Base-by-base conservation (phyloP, 768 basidiomycete species). In the Lactarius tabidus region DNA sequence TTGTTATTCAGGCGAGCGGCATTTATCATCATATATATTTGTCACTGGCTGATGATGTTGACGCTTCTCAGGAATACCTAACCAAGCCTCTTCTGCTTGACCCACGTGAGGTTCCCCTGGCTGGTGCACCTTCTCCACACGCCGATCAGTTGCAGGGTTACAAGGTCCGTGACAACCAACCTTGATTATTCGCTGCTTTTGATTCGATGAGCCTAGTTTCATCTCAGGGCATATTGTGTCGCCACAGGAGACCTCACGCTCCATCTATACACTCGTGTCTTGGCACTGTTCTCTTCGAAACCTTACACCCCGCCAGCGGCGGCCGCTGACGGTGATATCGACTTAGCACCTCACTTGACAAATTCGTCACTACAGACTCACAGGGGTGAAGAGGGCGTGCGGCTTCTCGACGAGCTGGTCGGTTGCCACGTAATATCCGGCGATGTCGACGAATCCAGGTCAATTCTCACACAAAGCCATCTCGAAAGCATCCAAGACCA, bases 181-280 rank as follows among this genome's bases (percentile, higher is more conserved):
- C 12, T 7, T 28, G 20, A 38, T 33, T 26, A 8, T 10, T 28
- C n/a, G n/a, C 7, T 23, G 23, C 14, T 36, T 31, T 56, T 39
- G 23, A 41, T 52, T 14, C 18, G 18, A 23, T 41, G 54, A 43
- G 26, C 39, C 29, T 56, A 99, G 92, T 98, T 98, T 75, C 97
- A 99, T 75, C 81, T 99, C 52, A 85, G 97, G 51, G 90, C 87
- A 8, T 99, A 99, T 75, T 91, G 86, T 67, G 81, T 93, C 28
- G 84, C 89, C 10, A 84, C 85, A 2, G 91, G 91, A 7, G 87
- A 88, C 29, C 80, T 95, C 43, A 84, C 82, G 62, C 79, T 98
- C 18, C 95, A 87, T 76, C 81, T 98, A 53, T 91, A 91, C 70
- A 82, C 86, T 58, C 87, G 87, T 15, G 85, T 94, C 68, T 83